Percentiles rank a stretch among this genome's conserved stretches.
These are phyloP conservation scores for Paraconiothyrium brasiliense DNA, from an alignment of 2,329 filamentous ascomycete species.

Conservation along the genomic window DNA sequence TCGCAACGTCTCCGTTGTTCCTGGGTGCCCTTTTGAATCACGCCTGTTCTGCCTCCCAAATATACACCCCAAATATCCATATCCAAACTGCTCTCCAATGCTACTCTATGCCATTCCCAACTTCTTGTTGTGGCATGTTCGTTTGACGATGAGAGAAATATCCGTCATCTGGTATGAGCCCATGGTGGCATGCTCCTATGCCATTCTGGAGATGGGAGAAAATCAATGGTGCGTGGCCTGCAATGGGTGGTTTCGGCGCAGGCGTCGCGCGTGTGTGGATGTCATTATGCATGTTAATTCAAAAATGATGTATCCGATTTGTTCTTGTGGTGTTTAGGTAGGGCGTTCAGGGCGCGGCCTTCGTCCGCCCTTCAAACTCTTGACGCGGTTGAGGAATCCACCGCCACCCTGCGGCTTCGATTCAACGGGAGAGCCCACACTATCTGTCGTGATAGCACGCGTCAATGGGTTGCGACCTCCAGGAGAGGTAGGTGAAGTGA, in stretches of 20 bases:
- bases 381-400: constrained; percentile 50
- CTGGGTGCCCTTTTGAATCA: background rate
- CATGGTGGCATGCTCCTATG: background rate
- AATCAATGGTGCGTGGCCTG: constrained; percentile 6
- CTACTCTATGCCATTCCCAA: background rate
- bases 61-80: constrained; percentile 12
- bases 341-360: constrained; percentile 46
- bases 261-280: background rate
- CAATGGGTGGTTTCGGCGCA: constrained; percentile 6
- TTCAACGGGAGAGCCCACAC: constrained; percentile 35
- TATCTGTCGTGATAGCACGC: constrained; percentile 46
- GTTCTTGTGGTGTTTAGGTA: constrained; percentile 28
- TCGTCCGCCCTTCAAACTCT: constrained; percentile 50
- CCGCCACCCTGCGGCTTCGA: constrained; percentile 32
- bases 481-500: constrained; percentile 38
- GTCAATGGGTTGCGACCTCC: constrained; percentile 39
- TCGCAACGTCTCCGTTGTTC: background rate
- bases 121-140: background rate
- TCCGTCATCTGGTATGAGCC: background rate
- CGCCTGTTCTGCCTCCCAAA: constrained; percentile 1
- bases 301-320: constrained; percentile 23
- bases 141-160: constrained; percentile 7
- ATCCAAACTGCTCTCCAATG: constrained; percentile 5
- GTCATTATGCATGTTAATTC: constrained; percentile 20
- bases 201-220: constrained; percentile 4